Evolutionary conservation across 257 asterid species (phyloP).

Genomic region (Fraxinus cuspidata): DNA sequence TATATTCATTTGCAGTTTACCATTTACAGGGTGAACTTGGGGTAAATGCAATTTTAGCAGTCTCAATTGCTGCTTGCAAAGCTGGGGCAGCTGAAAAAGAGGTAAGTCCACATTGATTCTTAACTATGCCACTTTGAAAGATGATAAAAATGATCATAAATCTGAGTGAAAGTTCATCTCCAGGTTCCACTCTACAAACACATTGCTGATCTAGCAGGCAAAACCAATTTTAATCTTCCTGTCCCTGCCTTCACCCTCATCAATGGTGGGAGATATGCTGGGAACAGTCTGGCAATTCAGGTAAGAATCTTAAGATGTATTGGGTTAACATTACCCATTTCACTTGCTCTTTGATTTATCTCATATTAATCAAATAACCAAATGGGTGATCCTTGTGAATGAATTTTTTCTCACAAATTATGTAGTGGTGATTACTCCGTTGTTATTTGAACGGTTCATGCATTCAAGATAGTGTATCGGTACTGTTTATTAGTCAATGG

Average conservation of each 20-base stretch:
- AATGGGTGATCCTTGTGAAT: background rate
- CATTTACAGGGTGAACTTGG: slow-evolving; percentile 85
- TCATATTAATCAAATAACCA: slow-evolving; percentile 7
- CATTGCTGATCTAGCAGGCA: slow-evolving; percentile 93
- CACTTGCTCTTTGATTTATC: slow-evolving; percentile 21
- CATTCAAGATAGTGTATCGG: background rate
- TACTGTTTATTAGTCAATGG: background rate
- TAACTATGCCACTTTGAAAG: background rate
- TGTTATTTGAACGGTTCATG: background rate
- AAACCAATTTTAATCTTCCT: slow-evolving; percentile 66
- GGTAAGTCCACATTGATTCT: slow-evolving; percentile 41
- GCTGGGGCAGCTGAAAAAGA: slow-evolving; percentile 99
- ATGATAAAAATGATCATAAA: background rate
- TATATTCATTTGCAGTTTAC: slow-evolving; percentile 23
- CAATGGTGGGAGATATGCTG: slow-evolving; percentile 91
- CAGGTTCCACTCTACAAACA: slow-evolving; percentile 97
- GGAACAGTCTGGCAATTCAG: slow-evolving; percentile 77
- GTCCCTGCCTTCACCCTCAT: slow-evolving; percentile 90
- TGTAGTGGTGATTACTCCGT: background rate
- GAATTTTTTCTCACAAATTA: background rate
- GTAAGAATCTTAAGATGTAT: slow-evolving; percentile 48
- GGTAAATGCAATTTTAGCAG: slow-evolving; percentile 94
- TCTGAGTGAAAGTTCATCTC: slow-evolving; percentile 24
- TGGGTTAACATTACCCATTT: slow-evolving; percentile 10
- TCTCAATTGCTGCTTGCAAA: slow-evolving; percentile 97